phyloP scores from a whole-genome alignment of 2,329 filamentous ascomycete species.

The Pezicula radicicola region DNA sequence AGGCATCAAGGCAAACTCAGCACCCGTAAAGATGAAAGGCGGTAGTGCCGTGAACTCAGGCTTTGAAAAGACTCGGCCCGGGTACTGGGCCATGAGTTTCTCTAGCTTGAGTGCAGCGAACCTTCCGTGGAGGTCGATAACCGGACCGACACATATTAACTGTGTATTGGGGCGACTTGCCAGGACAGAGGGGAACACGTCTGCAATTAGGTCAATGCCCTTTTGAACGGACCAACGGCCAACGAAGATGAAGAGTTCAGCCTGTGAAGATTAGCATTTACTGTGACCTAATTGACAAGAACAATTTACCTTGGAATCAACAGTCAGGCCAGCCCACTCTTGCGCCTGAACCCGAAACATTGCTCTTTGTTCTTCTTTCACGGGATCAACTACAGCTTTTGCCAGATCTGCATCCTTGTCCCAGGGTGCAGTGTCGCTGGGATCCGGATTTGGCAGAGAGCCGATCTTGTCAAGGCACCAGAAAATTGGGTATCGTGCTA shows the following conservation, averaged over 20 bases:
- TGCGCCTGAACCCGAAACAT: slow-evolving; percentile 59
- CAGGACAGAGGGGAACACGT: slow-evolving; percentile 62
- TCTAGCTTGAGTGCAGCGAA: slow-evolving; percentile 63
- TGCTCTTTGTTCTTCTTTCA: slow-evolving; percentile 49
- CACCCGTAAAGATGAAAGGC: slow-evolving; percentile 65
- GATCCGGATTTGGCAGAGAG: slow-evolving; percentile 64
- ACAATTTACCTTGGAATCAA: slow-evolving; percentile 41
- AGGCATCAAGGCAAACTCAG: slow-evolving; percentile 65
- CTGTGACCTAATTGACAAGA: not conserved
- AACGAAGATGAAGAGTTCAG: slow-evolving; percentile 65
- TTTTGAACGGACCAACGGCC: slow-evolving; percentile 69
- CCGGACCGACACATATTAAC: slow-evolving; percentile 59
- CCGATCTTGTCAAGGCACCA: slow-evolving; percentile 63
- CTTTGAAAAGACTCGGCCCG: slow-evolving; percentile 61
- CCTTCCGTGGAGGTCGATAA: slow-evolving; percentile 66
- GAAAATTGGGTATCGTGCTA: slow-evolving; percentile 65
- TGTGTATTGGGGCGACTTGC: slow-evolving; percentile 57
- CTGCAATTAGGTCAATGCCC: slow-evolving; percentile 64
- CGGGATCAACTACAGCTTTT: slow-evolving; percentile 49
- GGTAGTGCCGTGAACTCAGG: slow-evolving; percentile 64
- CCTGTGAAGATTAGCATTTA: slow-evolving; percentile 21
- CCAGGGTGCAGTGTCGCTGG: slow-evolving; percentile 53
- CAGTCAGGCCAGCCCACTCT: slow-evolving; percentile 62
- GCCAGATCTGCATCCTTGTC: slow-evolving; percentile 34
- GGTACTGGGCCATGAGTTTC: slow-evolving; percentile 62